Evolutionary conservation across 169 alveolate genomes (phyloP).

Genomic region (Pseudocohnilembus persalinus): DNA sequence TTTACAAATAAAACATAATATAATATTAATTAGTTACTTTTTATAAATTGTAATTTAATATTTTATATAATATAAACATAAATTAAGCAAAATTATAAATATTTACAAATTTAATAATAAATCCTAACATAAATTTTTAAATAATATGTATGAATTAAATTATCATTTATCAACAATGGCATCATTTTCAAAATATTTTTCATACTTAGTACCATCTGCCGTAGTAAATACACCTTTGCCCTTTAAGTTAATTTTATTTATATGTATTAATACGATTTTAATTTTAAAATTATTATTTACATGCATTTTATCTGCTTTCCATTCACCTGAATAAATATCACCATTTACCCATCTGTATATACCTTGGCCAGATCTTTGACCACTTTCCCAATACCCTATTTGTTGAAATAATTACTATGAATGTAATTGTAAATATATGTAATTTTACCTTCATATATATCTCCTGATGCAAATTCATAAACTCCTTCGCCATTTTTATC

Average conservation of each 20-base stretch:
- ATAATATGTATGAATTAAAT: too few relatives aligned
- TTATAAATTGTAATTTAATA: too few relatives aligned
- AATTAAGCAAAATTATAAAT: too few relatives aligned
- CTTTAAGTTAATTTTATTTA: background rate
- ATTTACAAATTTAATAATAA: too few relatives aligned
- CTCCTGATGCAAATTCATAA: conserved; percentile 32
- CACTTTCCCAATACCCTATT: conserved; percentile 20
- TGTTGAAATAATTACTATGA: background rate
- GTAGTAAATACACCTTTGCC: background rate
- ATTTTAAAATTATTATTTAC: background rate
- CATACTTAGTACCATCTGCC: background rate
- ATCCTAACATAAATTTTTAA: too few relatives aligned
- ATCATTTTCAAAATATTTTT: too few relatives aligned
- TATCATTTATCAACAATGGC: too few relatives aligned
- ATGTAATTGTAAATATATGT: background rate
- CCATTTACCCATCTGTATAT: conserved; percentile 54
- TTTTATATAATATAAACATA: too few relatives aligned
- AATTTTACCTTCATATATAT: conserved; percentile 36
- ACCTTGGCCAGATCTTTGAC: conserved; percentile 57
- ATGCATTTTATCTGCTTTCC: conserved; percentile 43
- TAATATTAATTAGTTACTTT: too few relatives aligned
- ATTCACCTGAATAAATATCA: conserved; percentile 54
- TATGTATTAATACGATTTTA: too few relatives aligned
- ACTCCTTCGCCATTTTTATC: conserved; percentile 38
- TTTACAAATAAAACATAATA: too few relatives aligned